Conservation (phyloP, 306 rosid species). For the Quercus suber region DNA sequence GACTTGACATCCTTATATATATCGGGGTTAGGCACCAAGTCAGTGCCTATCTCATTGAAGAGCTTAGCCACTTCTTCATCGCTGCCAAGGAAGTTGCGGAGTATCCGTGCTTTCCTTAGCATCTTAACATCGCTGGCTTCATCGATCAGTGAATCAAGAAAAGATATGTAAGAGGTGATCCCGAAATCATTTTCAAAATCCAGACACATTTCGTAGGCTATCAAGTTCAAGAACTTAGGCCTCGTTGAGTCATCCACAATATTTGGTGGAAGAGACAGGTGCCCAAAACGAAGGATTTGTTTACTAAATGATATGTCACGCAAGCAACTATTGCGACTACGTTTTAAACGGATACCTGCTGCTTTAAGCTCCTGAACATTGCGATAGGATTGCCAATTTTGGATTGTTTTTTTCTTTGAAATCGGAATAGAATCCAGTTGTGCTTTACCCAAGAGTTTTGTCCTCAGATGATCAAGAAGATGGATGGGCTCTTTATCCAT, state of each 20-base stretch:
- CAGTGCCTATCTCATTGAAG: constrained; percentile 18
- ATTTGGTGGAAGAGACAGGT: constrained; percentile 9
- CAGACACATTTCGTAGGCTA: constrained; percentile 25
- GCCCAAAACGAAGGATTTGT: neutral
- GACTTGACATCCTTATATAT: neutral
- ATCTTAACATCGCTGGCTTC: constrained; percentile 7
- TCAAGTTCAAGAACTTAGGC: constrained; percentile 13
- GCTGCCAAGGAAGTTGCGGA: constrained; percentile 16
- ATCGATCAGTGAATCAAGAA: constrained; percentile 24
- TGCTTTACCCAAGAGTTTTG: neutral
- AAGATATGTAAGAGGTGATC: constrained; percentile 6
- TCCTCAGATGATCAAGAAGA: constrained; percentile 8
- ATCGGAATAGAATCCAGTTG: too few relatives aligned
- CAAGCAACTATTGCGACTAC: neutral
- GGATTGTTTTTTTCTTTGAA: too few relatives aligned
- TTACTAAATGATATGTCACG: neutral
- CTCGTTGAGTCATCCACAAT: constrained; percentile 10
- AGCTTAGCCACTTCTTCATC: constrained; percentile 23
- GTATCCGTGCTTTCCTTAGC: neutral
- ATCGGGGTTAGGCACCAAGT: constrained; percentile 10
- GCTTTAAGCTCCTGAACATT: constrained; percentile 9
- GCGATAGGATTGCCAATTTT: neutral
- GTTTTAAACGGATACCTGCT: constrained; percentile 2
- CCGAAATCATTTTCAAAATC: constrained; percentile 2
- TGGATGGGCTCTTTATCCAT: neutral